Evolutionary conservation across 2,329 filamentous ascomycete genomes (phyloP).

Genomic region (Lachnellula arida): DNA sequence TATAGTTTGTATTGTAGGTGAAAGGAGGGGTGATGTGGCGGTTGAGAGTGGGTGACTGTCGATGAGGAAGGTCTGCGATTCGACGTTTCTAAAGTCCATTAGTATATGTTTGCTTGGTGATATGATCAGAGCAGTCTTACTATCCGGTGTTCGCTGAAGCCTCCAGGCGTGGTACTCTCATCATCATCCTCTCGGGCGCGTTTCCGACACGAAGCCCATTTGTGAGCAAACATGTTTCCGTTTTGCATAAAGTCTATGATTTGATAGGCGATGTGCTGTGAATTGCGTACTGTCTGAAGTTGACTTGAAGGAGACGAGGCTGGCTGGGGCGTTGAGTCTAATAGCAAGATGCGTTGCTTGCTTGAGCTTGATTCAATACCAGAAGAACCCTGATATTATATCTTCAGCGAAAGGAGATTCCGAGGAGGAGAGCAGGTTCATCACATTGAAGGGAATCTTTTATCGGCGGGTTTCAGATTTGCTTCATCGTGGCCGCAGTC

Average conservation of each 20-base stretch:
- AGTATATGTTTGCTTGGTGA: neutral
- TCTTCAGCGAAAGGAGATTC: conserved; percentile 6
- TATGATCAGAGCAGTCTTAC: conserved; percentile 16
- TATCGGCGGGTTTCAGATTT: conserved; percentile 24
- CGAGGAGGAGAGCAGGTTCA: neutral
- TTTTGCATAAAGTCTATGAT: neutral
- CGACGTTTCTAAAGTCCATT: conserved; percentile 28
- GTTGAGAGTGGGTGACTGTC: conserved; percentile 21
- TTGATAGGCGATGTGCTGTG: conserved; percentile 5
- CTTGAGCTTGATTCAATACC: neutral
- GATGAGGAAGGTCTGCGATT: conserved; percentile 27
- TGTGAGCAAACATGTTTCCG: conserved; percentile 20
- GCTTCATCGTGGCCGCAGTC: conserved; percentile 9
- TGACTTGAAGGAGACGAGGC: no score
- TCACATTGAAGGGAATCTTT: conserved; percentile 3
- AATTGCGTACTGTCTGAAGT: conserved; percentile 8
- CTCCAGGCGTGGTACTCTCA: conserved; percentile 16
- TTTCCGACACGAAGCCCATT: conserved; percentile 21
- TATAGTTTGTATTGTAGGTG: conserved; percentile 18
- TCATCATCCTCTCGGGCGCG: conserved; percentile 28
- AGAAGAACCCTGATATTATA: conserved; percentile 19
- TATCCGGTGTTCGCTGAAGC: conserved; percentile 31
- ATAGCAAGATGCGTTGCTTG: conserved; percentile 7
- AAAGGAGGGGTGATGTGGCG: conserved; percentile 18
- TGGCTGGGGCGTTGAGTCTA: neutral